Base-by-base conservation (phyloP, 2,329 filamentous ascomycete species). In the Cordyceps farinosa region DNA sequence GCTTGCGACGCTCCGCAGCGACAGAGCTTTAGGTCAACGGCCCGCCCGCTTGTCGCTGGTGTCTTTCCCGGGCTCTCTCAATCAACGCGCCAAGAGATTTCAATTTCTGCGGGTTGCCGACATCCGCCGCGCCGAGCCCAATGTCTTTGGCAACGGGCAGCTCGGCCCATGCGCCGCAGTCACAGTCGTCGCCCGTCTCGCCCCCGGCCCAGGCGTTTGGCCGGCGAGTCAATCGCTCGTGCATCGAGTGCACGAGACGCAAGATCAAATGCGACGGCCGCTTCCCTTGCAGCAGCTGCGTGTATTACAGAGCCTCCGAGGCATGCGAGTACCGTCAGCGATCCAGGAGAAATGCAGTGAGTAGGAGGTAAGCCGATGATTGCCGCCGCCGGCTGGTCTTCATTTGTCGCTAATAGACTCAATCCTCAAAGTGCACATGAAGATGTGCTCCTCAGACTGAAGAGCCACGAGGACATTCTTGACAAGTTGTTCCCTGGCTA, bases 261-360 rank as follows among this genome's bases (percentile, higher is more conserved):
- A 74, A 72, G 54, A 67, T 75, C 44, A 78, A 80, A 62, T 78
- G 78, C 34, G 76, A 81, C 53, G 77, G 79, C n/a, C 77, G 67
- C 3, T 66, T 67, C 22, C 70, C 72, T 38, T 74, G 72, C 61
- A 63, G 67, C 2, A 72, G 83, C 34, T 79, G 80, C 13, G 77
- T 67, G 42, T 72, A 72, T 58, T 72, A 73, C 55, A 66, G 68
- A 22, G 66, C 67, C 2, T 61, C 68, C 1, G 67, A 72, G 4
- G 53, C 66, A 4, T 74, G 72, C 57, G 68, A 68, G 57, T 74
- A 73, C 40, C 69, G 69, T 44, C 71, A 73, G 54, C 70, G 72
- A 5, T 72, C 68, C 29, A 71, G 67, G 53, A 66, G 72, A 9
- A 71, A 73, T 42, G 70, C 72, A 30, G 69, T 71, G 13, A 74